These are phyloP conservation scores for Claviceps pusilla DNA, from an alignment of 2,329 filamentous ascomycete genomes.

Conservation along the genomic window DNA sequence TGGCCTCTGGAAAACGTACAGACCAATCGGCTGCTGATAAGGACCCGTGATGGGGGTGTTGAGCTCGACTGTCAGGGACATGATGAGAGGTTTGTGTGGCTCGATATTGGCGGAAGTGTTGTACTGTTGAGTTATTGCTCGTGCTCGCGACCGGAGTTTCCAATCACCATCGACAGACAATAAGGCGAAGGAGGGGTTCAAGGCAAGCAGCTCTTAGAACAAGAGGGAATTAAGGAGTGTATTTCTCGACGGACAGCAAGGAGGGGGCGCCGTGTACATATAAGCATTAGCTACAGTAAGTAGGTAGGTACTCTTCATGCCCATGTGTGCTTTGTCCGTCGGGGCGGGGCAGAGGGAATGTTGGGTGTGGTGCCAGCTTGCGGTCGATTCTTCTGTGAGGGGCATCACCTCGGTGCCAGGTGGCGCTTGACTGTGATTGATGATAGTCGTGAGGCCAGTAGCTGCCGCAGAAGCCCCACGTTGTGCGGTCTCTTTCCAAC, in stretches of 20 bases:
- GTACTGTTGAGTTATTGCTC: not conserved
- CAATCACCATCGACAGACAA: no score
- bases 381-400: not conserved
- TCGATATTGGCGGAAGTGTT: not conserved
- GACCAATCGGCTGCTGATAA: constrained; percentile 45
- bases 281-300: no score
- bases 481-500: no score
- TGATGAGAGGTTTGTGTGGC: constrained; percentile 12
- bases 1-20: constrained; percentile 30
- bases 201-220: no score
- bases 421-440: not conserved
- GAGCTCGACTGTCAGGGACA: constrained; percentile 43
- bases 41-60: constrained; percentile 51
- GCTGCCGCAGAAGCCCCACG: no score
- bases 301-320: no score
- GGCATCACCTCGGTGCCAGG: not conserved
- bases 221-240: not conserved
- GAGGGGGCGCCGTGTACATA: no score
- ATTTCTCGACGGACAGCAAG: no score
- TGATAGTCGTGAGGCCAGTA: no score
- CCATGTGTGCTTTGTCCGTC: no score
- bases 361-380: no score
- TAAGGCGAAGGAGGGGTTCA: not conserved
- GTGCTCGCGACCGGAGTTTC: not conserved
- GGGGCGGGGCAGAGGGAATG: no score